Evolutionary conservation across 2,329 filamentous ascomycete genomes (phyloP).

Genomic region (Cephalotrichum gorgonifer): DNA sequence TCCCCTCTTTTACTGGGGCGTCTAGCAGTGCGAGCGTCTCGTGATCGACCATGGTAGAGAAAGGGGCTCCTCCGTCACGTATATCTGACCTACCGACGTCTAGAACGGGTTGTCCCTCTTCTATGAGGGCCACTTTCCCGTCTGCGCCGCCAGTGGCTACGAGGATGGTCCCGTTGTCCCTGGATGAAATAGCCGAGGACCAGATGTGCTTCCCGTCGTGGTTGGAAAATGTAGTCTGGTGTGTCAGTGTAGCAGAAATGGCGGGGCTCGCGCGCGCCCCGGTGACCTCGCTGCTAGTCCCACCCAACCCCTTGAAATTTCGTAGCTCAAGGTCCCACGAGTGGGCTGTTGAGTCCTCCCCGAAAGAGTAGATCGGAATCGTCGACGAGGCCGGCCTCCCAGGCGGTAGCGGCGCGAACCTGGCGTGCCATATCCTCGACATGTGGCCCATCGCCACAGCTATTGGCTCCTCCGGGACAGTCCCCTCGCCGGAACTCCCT

Average conservation of each 20-base stretch:
- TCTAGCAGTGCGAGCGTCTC: not conserved
- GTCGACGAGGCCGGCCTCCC: slow-evolving; percentile 5
- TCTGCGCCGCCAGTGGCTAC: slow-evolving; percentile 80
- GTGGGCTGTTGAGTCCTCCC: slow-evolving; percentile 73
- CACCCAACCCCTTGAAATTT: not conserved
- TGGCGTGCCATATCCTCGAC: slow-evolving; percentile 82
- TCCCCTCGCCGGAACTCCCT: slow-evolving; percentile 4
- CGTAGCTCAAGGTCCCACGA: slow-evolving; percentile 52
- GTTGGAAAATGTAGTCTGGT: slow-evolving; percentile 45
- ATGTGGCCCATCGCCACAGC: slow-evolving; percentile 75
- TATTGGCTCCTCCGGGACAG: slow-evolving; percentile 29
- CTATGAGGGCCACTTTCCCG: slow-evolving; percentile 49
- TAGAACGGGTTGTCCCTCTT: slow-evolving; percentile 9
- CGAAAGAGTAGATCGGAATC: slow-evolving; percentile 61
- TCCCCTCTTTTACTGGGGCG: not conserved
- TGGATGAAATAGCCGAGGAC: slow-evolving; percentile 46
- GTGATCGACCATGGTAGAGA: not conserved
- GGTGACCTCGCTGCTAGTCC: slow-evolving; percentile 3
- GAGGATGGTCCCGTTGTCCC: slow-evolving; percentile 19
- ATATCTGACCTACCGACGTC: not conserved
- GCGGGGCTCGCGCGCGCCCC: not conserved
- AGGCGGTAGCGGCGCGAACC: slow-evolving; percentile 40
- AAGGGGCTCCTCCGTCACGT: not conserved
- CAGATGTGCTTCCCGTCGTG: slow-evolving; percentile 89
- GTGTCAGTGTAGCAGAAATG: not conserved